phyloP scores from a whole-genome alignment of 345 rosid species.

The Litchi chinensis region DNA sequence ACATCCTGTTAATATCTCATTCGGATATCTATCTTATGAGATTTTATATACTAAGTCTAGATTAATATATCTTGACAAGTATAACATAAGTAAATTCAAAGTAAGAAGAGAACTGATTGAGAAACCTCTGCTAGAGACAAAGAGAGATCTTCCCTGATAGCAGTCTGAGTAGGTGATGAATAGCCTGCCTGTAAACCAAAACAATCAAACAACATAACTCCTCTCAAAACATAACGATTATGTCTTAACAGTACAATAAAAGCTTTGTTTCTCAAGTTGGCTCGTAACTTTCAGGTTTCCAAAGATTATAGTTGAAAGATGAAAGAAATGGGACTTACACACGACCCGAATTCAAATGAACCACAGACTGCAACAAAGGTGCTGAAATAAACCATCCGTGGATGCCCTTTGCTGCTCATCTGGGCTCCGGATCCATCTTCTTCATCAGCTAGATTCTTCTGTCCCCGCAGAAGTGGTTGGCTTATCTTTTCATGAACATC shows the following conservation, averaged over 20 bases:
- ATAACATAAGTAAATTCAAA: neutral
- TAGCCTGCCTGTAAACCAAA: conserved; percentile 69
- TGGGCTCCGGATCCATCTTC: conserved; percentile 22
- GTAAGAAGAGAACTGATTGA: neutral
- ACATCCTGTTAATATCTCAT: neutral
- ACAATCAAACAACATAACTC: neutral
- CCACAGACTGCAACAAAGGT: conserved; percentile 87
- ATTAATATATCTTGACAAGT: neutral
- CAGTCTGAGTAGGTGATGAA: conserved; percentile 87
- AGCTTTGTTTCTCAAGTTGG: conserved; percentile 3
- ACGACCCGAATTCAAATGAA: conserved; percentile 78
- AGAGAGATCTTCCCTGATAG: conserved; percentile 70
- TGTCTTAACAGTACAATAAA: neutral
- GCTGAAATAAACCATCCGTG: conserved; percentile 78
- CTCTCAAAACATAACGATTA: too few species aligned
- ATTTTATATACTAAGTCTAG: neutral
- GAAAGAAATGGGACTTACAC: conserved; percentile 47
- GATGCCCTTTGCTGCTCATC: conserved; percentile 36
- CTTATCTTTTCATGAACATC: conserved; percentile 23
- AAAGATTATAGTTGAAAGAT: neutral
- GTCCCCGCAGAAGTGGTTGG: conserved; percentile 38
- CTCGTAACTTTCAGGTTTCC: neutral
- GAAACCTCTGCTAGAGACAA: conserved; percentile 66
- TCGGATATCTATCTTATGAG: neutral
- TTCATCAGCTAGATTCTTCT: conserved; percentile 28